Evolutionary conservation across 768 basidiomycete species (phyloP).

Genomic region (Pisolithus orientalis): DNA sequence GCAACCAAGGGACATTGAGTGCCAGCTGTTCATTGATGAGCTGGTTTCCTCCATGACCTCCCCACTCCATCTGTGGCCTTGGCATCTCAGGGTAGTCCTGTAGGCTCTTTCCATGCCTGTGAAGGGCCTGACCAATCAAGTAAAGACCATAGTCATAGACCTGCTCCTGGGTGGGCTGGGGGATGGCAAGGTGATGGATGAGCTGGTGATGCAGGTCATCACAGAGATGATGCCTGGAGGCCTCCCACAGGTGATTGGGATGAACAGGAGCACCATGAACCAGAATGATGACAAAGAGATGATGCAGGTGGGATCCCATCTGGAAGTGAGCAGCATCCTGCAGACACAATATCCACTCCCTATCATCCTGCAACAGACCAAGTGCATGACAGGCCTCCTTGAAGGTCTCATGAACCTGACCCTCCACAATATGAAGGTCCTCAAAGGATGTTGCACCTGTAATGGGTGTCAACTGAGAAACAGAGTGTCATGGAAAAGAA

Average conservation of each 20-base stretch:
- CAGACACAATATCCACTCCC: slow-evolving; percentile 40
- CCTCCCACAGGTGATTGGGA: slow-evolving; percentile 31
- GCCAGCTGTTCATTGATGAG: slow-evolving; percentile 8
- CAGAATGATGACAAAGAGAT: slow-evolving; percentile 38
- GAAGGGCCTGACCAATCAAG: slow-evolving; percentile 26
- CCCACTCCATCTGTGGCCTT: slow-evolving; percentile 9
- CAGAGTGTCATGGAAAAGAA: slow-evolving; percentile 37
- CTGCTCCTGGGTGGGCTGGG: slow-evolving; percentile 23
- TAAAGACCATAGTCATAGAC: slow-evolving; percentile 38
- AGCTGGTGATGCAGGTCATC: slow-evolving; percentile 32
- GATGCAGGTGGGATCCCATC: slow-evolving; percentile 28
- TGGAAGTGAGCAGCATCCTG: slow-evolving; percentile 34
- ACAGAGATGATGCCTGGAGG: slow-evolving; percentile 23
- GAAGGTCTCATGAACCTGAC: slow-evolving; percentile 24
- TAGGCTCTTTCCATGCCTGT: slow-evolving; percentile 3
- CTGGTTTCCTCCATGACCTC: slow-evolving; percentile 7
- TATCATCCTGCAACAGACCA: slow-evolving; percentile 42
- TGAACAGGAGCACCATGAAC: slow-evolving; percentile 23
- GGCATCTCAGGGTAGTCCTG: slow-evolving; percentile 14
- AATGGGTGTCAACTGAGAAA: background rate
- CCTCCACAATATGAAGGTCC: slow-evolving; percentile 23
- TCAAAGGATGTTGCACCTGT: slow-evolving; percentile 17
- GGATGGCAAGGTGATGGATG: background rate
- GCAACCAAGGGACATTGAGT: slow-evolving; percentile 5
- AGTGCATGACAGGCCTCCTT: slow-evolving; percentile 33